phyloP scores from a whole-genome alignment of 257 asterid genomes.

The Nicotiana tabacum region DNA sequence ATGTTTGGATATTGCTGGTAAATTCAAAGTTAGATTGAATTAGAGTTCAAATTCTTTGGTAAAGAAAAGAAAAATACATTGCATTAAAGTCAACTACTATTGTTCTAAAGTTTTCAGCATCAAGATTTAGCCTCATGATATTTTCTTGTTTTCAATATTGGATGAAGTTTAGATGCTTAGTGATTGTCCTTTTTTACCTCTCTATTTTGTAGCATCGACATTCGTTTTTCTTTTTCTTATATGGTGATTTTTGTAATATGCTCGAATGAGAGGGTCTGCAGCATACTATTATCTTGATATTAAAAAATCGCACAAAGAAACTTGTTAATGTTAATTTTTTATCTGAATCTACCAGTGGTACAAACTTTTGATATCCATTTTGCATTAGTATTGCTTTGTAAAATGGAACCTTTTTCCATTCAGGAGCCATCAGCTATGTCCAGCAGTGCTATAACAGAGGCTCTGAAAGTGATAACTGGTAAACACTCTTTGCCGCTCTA shows the following conservation, averaged over 20 bases:
- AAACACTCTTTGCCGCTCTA: background rate
- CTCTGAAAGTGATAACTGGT: conserved; percentile 40
- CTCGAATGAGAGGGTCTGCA: background rate
- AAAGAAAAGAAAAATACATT: background rate
- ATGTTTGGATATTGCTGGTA: background rate
- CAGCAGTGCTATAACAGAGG: conserved; percentile 31
- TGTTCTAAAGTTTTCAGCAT: background rate
- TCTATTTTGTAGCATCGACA: too few relatives aligned
- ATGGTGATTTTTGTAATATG: background rate
- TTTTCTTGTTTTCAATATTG: background rate
- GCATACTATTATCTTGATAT: background rate
- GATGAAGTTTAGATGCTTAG: background rate
- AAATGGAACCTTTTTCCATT: conserved; percentile 4
- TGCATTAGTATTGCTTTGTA: background rate
- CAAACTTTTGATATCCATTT: background rate
- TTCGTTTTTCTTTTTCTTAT: background rate
- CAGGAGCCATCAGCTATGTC: conserved; percentile 40
- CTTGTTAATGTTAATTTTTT: background rate
- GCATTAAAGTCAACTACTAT: background rate
- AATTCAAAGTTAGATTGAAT: background rate
- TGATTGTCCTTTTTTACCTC: background rate
- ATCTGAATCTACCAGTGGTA: background rate
- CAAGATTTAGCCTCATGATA: background rate
- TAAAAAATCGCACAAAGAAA: background rate
- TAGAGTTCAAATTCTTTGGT: background rate